phyloP scores from a whole-genome alignment of 1,284 basidiomycete species.

The Malassezia yamatoensis region DNA sequence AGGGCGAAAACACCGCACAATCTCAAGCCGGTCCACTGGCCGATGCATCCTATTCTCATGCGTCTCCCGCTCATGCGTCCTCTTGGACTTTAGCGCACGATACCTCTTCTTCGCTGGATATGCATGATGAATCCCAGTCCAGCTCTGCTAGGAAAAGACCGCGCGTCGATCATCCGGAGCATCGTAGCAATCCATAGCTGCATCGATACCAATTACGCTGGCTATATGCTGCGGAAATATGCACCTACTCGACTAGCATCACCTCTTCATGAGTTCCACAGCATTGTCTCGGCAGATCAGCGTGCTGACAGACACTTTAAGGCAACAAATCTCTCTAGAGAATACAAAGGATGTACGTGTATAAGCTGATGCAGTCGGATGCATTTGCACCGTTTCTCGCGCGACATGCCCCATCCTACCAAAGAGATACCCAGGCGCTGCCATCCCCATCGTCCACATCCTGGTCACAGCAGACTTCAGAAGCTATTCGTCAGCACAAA shows the following conservation, averaged over 20 bases:
- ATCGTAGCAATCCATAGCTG: neutral
- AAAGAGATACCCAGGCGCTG: neutral
- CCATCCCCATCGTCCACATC: neutral
- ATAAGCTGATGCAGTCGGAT: neutral
- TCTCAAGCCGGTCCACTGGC: too few species aligned
- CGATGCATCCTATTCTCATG: too few species aligned
- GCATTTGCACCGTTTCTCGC: neutral
- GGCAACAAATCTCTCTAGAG: neutral
- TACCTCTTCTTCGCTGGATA: neutral
- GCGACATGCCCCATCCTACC: conserved; percentile 4
- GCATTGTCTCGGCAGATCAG: too few species aligned
- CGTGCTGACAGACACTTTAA: too few species aligned
- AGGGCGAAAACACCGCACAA: too few species aligned
- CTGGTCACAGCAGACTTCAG: neutral
- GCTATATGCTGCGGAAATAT: neutral
- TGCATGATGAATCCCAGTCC: neutral
- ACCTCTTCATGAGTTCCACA: neutral
- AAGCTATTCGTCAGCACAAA: neutral
- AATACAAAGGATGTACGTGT: conserved; percentile 1
- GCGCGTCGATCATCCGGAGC: neutral
- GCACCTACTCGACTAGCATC: neutral
- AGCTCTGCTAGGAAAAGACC: neutral
- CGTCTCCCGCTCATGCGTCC: too few species aligned
- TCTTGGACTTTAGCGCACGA: neutral
- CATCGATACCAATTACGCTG: neutral